Evolutionary conservation across 768 basidiomycete species (phyloP), one percentile per base, ranked within the genome.

Genomic region (Tremella mesenterica): DNA sequence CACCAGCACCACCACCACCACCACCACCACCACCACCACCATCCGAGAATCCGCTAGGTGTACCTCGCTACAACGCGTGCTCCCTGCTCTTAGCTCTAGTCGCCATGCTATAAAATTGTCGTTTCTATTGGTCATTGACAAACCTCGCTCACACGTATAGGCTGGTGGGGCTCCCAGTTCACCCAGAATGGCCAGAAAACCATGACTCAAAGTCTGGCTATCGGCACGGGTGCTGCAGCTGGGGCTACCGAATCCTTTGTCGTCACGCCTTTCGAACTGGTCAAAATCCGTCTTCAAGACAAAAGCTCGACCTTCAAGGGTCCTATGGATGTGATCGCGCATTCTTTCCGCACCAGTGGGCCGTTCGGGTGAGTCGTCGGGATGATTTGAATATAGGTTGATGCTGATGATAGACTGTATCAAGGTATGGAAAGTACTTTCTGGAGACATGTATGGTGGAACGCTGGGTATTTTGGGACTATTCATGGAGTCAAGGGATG

Each of bases 351-450:
- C 62, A 85, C 83, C 54, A 83, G 88, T 29, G 93, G 93, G 26
- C 46, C 86, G 3, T 75, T 96, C 0, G 92, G 89, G 64, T 66
- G 48, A 62, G 61, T 54, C 23, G 3, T 12, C 31, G 9, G 14
- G 4, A 36, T 36, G 2, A 21, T 4, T 6, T n/a, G 21, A n/a
- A 6, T 18, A 48, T 48, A 8, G 3, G 4, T 5, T 25, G 7
- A 33, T n/a, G 16, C 14, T 39, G 3, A 8, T 8, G 14, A 44
- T 27, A 61, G 62, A 18, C 75, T 96, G 23, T 96, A 96, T 68
- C 82, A 82, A 21, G 92, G 95, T 30, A 92, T 97, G 86, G 95
- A 97, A 71, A 81, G 89, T 12, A 97, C 93, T 1, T 93, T 96
- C 76, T 96, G 93, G 93, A 81, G 92, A 54, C 64, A 65, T 53